Percentiles rank a stretch among this genome's conserved stretches.
phyloP scores from a whole-genome alignment of 495 filamentous ascomycete species.

The Penicillium desertorum region DNA sequence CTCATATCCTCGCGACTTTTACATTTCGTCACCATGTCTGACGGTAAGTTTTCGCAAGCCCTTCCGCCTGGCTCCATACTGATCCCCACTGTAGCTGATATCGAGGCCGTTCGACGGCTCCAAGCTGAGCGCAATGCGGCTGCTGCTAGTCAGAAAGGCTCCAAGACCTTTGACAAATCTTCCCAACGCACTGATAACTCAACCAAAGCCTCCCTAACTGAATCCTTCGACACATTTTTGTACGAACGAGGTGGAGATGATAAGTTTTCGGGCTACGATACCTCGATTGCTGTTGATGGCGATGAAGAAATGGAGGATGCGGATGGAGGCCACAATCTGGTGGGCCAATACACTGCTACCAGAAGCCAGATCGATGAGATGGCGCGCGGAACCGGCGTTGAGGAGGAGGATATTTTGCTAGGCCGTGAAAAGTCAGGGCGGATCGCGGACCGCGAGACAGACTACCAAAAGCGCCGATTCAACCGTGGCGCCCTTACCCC shows the following conservation, averaged over 20 bases:
- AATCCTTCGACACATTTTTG: slow-evolving; percentile 88
- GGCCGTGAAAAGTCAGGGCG: slow-evolving; percentile 85
- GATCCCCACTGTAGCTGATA: slow-evolving; percentile 58
- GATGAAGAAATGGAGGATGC: slow-evolving; percentile 82
- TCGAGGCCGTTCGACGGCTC: slow-evolving; percentile 76
- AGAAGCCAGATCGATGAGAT: slow-evolving; percentile 92
- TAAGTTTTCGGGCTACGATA: slow-evolving; percentile 89
- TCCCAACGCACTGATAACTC: slow-evolving; percentile 86
- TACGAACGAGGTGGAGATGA: slow-evolving; percentile 81
- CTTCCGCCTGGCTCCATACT: slow-evolving; percentile 25
- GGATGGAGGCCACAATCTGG: slow-evolving; percentile 71
- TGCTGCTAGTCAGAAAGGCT: slow-evolving; percentile 79
- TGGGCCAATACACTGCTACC: slow-evolving; percentile 96
- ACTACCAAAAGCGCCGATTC: slow-evolving; percentile 95
- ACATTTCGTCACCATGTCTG: slow-evolving; percentile 53
- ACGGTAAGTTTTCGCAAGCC: slow-evolving; percentile 47
- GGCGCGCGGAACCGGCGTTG: slow-evolving; percentile 76
- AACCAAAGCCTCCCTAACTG: slow-evolving; percentile 92
- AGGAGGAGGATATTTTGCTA: slow-evolving; percentile 88
- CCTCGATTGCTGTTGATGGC: slow-evolving; percentile 77
- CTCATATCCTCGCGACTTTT: slow-evolving; percentile 26
- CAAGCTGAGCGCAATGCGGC: slow-evolving; percentile 91
- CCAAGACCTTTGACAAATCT: slow-evolving; percentile 80
- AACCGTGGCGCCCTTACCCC: slow-evolving; percentile 79
- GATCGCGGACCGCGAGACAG: slow-evolving; percentile 89